Evolutionary conservation across 352 stramenopile species (phyloP), one percentile per base, ranked within the genome.

Genomic region (Phytophthora hibernalis): DNA sequence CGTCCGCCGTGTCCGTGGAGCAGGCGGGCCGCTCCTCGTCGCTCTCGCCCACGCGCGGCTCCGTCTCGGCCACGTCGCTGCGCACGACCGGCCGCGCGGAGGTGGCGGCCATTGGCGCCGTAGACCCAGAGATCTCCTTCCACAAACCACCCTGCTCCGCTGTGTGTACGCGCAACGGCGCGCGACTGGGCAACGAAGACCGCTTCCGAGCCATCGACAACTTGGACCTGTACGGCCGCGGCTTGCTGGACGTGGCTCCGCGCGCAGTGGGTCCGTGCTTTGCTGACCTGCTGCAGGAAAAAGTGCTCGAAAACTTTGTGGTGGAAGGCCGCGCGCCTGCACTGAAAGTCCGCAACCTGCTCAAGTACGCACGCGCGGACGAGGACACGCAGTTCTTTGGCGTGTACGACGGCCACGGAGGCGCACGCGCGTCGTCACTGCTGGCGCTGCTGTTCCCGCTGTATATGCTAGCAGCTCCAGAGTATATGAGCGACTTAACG

Each of bases 331-430:
- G 65, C 13, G 79, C 82, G 2, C 79, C 83, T 0, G 58, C 61
- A 30, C 79, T 87, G 8, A 56, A 79, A 2, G 45, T 79, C 1
- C 77, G 75, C 53, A 77, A 76, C 21, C 42, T 88, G 24, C 54
- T 78, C 30, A 75, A 80, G 45, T 31, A 77, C 18, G 42, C 16
- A 28, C 30, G 44, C 12, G 38, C 43, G 5, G 68, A 54, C 21
- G 52, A 70, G 24, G 71, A 79, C 50, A 94, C 83, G 16, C 76
- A 82, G 67, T 85, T 91, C 47, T 92, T 83, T 48, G 86, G 82
- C 8, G 62, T 94, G n/a, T 94, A 89, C 59, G 86, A 94, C 51
- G 86, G 86, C 35, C 86, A 94, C 38, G 86, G 83, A 24, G 86
- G 86, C 18, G 79, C 71, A 10, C 70, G 68, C 43, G 85, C 82